A percentile compares a stretch with the other conserved stretches of the same genome.
phyloP scores from a whole-genome alignment of 306 rosid species.

The Ammopiptanthus mongolicus region DNA sequence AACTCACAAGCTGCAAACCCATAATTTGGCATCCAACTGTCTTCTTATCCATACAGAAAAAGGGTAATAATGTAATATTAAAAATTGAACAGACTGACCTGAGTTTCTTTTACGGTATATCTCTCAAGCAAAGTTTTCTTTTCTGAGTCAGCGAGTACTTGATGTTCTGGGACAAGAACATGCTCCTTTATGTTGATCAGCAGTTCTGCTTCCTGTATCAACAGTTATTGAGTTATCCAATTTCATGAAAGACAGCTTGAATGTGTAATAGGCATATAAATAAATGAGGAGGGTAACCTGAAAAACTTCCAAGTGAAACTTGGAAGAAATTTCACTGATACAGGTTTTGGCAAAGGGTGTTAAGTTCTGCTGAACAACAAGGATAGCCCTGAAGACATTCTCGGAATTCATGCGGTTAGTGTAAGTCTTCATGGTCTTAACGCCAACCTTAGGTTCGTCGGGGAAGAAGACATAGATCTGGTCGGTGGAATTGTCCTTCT shows the following conservation, averaged over 20 bases:
- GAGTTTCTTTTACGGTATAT: slow-evolving; percentile 79
- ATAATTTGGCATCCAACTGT: background rate
- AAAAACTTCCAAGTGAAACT: slow-evolving; percentile 68
- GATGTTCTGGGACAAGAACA: slow-evolving; percentile 76
- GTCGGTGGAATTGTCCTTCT: slow-evolving; percentile 11
- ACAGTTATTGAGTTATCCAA: no score
- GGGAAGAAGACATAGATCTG: no score
- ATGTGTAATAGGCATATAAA: no score
- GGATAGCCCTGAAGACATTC: slow-evolving; percentile 56
- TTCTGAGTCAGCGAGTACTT: slow-evolving; percentile 50
- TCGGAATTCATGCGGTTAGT: slow-evolving; percentile 61
- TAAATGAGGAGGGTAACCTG: slow-evolving; percentile 33
- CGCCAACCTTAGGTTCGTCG: slow-evolving; percentile 60
- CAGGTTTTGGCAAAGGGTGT: slow-evolving; percentile 46
- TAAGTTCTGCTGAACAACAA: slow-evolving; percentile 56
- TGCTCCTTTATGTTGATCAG: slow-evolving; percentile 63
- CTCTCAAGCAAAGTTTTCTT: slow-evolving; percentile 80
- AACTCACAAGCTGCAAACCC: background rate
- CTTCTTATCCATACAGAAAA: no score
- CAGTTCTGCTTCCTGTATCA: slow-evolving; percentile 70
- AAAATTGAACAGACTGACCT: slow-evolving; percentile 38
- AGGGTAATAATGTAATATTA: background rate
- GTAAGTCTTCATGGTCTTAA: slow-evolving; percentile 48
- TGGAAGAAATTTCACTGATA: slow-evolving; percentile 41
- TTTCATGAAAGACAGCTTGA: no score